phyloP scores from a whole-genome alignment of 176 grass and related monocot species.

The Oryza coarctata region DNA sequence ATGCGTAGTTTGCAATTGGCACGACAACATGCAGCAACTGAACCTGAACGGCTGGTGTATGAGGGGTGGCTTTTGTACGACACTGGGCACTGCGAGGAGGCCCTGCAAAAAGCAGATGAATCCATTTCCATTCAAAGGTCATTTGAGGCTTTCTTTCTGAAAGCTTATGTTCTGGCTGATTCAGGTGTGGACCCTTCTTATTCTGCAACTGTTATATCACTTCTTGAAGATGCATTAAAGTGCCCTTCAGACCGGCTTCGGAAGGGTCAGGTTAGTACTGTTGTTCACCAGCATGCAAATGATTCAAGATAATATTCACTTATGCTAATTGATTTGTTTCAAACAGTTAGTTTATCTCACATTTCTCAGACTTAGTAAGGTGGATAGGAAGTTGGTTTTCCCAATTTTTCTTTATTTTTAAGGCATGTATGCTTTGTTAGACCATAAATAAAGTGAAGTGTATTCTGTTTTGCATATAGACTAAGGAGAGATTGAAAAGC shows the following conservation, averaged over 20 bases:
- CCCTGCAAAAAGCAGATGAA: slow-evolving; percentile 77
- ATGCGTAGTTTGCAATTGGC: slow-evolving; percentile 92
- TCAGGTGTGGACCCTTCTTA: slow-evolving; percentile 77
- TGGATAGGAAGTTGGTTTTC: background rate
- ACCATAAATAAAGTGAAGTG: background rate
- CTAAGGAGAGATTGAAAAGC: background rate
- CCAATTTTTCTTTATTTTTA: background rate
- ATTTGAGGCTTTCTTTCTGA: slow-evolving; percentile 99
- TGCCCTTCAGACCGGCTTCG: slow-evolving; percentile 94
- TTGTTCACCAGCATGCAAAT: slow-evolving; percentile 4
- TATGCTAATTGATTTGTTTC: background rate
- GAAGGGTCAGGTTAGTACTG: slow-evolving; percentile 76
- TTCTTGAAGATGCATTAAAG: slow-evolving; percentile 90
- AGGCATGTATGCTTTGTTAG: background rate
- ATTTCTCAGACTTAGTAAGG: slow-evolving; percentile 15
- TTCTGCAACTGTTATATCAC: slow-evolving; percentile 69
- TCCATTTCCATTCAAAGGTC: slow-evolving; percentile 86
- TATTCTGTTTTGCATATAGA: background rate
- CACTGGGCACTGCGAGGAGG: slow-evolving; percentile 84
- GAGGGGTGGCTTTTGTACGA: slow-evolving; percentile 96
- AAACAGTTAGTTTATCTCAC: background rate
- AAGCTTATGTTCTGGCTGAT: slow-evolving; percentile 94
- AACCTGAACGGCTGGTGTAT: slow-evolving; percentile 80
- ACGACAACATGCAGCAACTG: slow-evolving; percentile 58
- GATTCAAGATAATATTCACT: slow-evolving; percentile 15